Evolutionary conservation across 345 rosid species (phyloP).

Genomic region (Turritis glabra): DNA sequence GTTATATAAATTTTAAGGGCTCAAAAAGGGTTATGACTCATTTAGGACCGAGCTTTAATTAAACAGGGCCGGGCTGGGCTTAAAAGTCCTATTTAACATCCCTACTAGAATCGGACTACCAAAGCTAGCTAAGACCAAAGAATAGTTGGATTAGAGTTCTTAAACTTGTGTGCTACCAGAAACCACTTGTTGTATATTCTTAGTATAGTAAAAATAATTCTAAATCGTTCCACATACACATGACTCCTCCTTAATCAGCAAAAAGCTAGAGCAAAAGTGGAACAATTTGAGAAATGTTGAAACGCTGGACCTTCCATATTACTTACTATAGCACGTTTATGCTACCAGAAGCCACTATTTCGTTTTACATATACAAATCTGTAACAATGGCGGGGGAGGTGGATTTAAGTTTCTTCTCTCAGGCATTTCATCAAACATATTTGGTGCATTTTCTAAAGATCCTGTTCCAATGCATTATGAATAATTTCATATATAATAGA

Average conservation of each 20-base stretch:
- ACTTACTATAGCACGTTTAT: not conserved
- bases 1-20: no score
- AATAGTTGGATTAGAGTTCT: no score
- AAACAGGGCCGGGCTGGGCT: no score
- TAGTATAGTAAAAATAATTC: no score
- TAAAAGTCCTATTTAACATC: no score
- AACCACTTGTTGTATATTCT: no score
- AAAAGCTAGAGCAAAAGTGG: not conserved
- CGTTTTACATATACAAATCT: not conserved
- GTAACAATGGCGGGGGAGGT: not conserved
- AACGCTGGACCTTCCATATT: not conserved
- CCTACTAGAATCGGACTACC: no score
- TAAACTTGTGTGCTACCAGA: no score
- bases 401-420: not conserved
- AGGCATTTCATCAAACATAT: slow-evolving; percentile 11
- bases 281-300: not conserved
- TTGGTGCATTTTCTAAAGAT: not conserved
- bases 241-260: not conserved
- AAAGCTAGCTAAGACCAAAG: no score
- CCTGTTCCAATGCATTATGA: not conserved
- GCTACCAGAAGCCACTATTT: not conserved
- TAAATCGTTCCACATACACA: no score
- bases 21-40: no score
- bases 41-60: no score
- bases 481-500: not conserved